phyloP scores from a whole-genome alignment of 345 rosid genomes.

The Lumnitzera littorea region DNA sequence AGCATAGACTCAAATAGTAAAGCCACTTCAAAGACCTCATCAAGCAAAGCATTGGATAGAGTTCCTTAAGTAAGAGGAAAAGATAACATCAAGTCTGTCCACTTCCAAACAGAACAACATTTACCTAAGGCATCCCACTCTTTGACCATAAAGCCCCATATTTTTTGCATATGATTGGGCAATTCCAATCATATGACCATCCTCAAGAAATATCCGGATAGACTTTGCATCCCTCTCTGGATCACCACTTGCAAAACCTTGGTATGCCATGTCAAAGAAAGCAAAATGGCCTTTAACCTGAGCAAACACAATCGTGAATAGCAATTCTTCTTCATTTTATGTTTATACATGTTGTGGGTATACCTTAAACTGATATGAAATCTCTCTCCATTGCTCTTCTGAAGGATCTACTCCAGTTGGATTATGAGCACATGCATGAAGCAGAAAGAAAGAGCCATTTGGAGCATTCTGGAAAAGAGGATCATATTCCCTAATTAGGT shows the following conservation, averaged over 20 bases:
- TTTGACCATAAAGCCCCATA: conserved; percentile 99
- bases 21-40: too few relatives aligned
- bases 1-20: too few relatives aligned
- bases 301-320: not conserved
- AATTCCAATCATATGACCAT: conserved; percentile 85
- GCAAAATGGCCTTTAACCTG: conserved; percentile 83
- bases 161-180: conserved; percentile 95
- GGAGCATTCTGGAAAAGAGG: conserved; percentile 67
- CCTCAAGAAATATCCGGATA: conserved; percentile 87
- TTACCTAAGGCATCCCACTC: conserved; percentile 97
- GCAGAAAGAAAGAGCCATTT: conserved; percentile 82
- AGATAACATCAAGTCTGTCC: not conserved
- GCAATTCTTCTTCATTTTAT: too few relatives aligned
- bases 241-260: conserved; percentile 98
- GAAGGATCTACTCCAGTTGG: conserved; percentile 98
- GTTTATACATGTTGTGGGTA: not conserved
- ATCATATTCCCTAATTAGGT: not conserved
- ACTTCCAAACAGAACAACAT: not conserved
- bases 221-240: conserved; percentile 93
- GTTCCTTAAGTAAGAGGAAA: not conserved
- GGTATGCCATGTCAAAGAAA: conserved; percentile 98
- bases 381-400: conserved; percentile 93
- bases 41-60: not conserved
- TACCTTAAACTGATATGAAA: conserved; percentile 81
- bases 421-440: conserved; percentile 90